These are phyloP conservation scores for Jatropha multifida DNA, from an alignment of 441 rosid genomes.

Conservation along the genomic window DNA sequence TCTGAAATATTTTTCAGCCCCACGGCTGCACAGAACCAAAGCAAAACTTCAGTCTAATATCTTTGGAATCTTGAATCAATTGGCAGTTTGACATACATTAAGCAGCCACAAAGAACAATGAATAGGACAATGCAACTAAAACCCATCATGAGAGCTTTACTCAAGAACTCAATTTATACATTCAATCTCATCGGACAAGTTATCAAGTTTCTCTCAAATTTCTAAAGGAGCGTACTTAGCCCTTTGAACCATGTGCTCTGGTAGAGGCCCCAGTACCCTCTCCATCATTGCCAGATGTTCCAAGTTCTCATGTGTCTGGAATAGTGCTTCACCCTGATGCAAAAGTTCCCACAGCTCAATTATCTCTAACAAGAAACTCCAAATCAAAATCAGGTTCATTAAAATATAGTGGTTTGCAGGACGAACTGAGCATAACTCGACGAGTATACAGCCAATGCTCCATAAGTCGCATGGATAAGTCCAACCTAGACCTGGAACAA, in stretches of 20 bases:
- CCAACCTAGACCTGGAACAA: constrained; percentile 79
- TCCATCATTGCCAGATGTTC: constrained; percentile 97
- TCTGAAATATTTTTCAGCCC: constrained; percentile 73
- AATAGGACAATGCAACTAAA: not conserved
- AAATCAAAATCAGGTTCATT: not conserved
- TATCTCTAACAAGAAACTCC: not conserved
- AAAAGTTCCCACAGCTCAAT: constrained; percentile 19
- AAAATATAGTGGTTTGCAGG: not conserved
- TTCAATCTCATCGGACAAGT: not conserved
- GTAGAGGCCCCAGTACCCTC: constrained; percentile 79
- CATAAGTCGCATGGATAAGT: constrained; percentile 86
- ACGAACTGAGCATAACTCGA: constrained; percentile 72
- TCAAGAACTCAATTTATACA: not conserved
- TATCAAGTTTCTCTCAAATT: not conserved
- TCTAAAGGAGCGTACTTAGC: constrained; percentile 46
- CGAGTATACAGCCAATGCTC: constrained; percentile 83
- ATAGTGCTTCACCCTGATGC: constrained; percentile 68
- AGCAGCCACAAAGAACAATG: not conserved
- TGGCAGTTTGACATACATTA: not conserved
- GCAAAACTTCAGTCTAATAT: not conserved
- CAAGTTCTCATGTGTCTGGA: constrained; percentile 81
- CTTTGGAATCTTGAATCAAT: not conserved
- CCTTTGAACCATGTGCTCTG: constrained; percentile 63
- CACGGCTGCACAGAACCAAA: constrained; percentile 41
- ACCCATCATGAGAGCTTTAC: not conserved